Evolutionary conservation across 352 stramenopile genomes (phyloP).

Genomic region (Globisporangium megalacanthum): DNA sequence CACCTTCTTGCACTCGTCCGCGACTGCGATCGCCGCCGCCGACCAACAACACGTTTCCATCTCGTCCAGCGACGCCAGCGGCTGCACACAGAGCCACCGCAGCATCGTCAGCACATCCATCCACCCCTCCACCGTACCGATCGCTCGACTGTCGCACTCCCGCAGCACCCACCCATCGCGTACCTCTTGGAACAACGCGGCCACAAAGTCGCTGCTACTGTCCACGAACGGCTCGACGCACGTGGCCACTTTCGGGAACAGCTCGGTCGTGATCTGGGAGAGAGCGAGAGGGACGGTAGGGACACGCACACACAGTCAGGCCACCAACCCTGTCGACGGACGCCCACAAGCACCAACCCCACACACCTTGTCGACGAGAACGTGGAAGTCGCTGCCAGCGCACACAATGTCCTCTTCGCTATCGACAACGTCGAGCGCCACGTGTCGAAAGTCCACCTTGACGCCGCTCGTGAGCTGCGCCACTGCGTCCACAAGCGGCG

Average conservation of each 20-base stretch:
- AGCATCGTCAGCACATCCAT: not conserved
- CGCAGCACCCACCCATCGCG: not conserved
- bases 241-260: slow-evolving; percentile 29
- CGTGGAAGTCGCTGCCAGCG: slow-evolving; percentile 68
- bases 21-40: slow-evolving; percentile 43
- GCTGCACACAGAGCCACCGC: slow-evolving; percentile 15
- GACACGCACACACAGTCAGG: not conserved
- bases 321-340: not conserved
- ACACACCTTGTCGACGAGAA: slow-evolving; percentile 48
- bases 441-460: slow-evolving; percentile 40
- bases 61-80: slow-evolving; percentile 27
- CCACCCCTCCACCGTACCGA: not conserved
- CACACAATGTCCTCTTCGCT: slow-evolving; percentile 65
- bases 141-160: no score
- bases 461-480: slow-evolving; percentile 29
- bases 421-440: slow-evolving; percentile 39
- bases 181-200: slow-evolving; percentile 43
- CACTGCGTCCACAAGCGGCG: slow-evolving; percentile 41
- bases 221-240: slow-evolving; percentile 42
- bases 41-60: slow-evolving; percentile 67
- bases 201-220: slow-evolving; percentile 35
- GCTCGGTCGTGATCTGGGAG: slow-evolving; percentile 40
- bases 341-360: not conserved
- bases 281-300: not conserved
- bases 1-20: slow-evolving; percentile 84